Evolutionary conservation across 2,329 filamentous ascomycete genomes (phyloP).

Genomic region (Cucurbitaria berberidis): DNA sequence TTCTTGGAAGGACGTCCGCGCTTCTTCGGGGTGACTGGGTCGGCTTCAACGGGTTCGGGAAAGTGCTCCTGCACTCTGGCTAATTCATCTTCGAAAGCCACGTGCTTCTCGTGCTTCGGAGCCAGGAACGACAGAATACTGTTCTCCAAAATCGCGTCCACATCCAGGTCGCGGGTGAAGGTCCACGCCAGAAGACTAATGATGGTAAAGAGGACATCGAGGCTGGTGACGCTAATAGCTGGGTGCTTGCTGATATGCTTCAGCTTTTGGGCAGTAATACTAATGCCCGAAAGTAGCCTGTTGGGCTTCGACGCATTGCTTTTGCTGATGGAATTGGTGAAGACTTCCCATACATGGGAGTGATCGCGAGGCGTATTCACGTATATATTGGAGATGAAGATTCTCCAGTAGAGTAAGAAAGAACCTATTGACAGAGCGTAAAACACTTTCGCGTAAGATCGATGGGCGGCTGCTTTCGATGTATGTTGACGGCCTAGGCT

Average conservation of each 20-base stretch:
- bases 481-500: constrained; percentile 57
- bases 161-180: constrained; percentile 60
- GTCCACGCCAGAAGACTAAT: constrained; percentile 64
- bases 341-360: constrained; percentile 43
- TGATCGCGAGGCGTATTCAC: constrained; percentile 58
- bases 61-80: constrained; percentile 12
- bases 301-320: constrained; percentile 46
- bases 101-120: constrained; percentile 36
- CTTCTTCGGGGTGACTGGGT: constrained; percentile 27
- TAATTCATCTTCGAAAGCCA: constrained; percentile 25
- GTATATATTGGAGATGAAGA: constrained; percentile 52
- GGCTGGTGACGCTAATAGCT: constrained; percentile 61
- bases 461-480: constrained; percentile 49
- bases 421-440: constrained; percentile 54
- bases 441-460: constrained; percentile 57
- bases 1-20: constrained; percentile 40
- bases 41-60: constrained; percentile 14
- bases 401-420: constrained; percentile 55
- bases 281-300: constrained; percentile 34
- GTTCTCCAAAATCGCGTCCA: constrained; percentile 56
- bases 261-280: constrained; percentile 49
- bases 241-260: constrained; percentile 62
- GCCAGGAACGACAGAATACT: constrained; percentile 39
- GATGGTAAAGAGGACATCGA: constrained; percentile 64
- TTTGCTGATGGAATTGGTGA: constrained; percentile 52